Percentiles rank a stretch among this genome's conserved stretches.
Conservation (phyloP, 495 filamentous ascomycete species). For the Bacidia gigantensis region DNA sequence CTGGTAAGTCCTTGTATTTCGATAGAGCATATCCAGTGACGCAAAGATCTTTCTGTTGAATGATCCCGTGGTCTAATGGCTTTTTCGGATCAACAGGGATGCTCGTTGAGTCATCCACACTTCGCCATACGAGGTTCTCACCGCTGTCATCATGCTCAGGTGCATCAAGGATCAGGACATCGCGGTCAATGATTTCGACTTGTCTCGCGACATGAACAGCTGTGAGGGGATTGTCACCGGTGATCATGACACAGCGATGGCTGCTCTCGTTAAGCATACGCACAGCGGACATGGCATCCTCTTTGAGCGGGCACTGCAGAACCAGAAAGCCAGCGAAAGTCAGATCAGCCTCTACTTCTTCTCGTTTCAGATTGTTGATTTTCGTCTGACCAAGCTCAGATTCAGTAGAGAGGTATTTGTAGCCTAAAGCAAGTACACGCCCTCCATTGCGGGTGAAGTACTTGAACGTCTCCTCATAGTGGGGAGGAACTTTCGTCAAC, state of each 20-base stretch:
- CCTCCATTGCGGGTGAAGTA: conserved; percentile 92
- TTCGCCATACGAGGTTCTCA: conserved; percentile 80
- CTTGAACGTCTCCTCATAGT: conserved; percentile 98
- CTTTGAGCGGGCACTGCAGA: conserved; percentile 88
- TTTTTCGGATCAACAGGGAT: conserved; percentile 79
- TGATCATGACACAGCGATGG: conserved; percentile 98
- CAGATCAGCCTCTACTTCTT: conserved; percentile 76
- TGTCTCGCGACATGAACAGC: conserved; percentile 90
- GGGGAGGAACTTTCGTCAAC: conserved; percentile 64
- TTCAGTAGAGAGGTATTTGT: conserved; percentile 74
- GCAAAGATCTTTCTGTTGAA: conserved; percentile 83
- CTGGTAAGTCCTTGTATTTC: conserved; percentile 70
- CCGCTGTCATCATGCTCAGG: conserved; percentile 81
- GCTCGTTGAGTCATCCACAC: conserved; percentile 77
- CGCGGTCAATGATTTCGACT: conserved; percentile 95
- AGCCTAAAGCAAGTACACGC: conserved; percentile 83
- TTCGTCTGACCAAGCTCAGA: conserved; percentile 64
- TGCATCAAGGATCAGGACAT: conserved; percentile 86
- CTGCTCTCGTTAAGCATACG: conserved; percentile 98
- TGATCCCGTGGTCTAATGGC: conserved; percentile 66
- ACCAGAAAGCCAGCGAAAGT: conserved; percentile 92
- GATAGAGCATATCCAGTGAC: conserved; percentile 88
- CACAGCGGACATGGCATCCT: conserved; percentile 84
- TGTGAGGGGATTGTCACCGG: conserved; percentile 93
- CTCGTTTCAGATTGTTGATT: conserved; percentile 85